Base-by-base conservation (phyloP, 2,329 filamentous ascomycete genomes). In the Calonectria leucothoes region DNA sequence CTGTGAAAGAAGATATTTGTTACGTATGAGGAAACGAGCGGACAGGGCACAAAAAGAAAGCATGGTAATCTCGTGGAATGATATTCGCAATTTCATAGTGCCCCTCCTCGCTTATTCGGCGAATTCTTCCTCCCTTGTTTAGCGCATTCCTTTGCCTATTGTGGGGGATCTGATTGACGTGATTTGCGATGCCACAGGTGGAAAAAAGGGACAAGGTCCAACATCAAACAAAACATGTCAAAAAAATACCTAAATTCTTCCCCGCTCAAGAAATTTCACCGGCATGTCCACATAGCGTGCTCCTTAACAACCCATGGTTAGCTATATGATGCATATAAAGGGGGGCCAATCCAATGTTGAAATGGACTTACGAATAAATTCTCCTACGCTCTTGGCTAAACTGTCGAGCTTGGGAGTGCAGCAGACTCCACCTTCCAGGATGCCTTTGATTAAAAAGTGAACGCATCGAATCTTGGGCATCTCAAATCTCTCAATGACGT, bases 161-260 rank as follows among this genome's bases (percentile, higher is more conserved):
- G 55, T 11, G 55, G 55, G 55, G 55, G 55, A 61, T 61, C 55
- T n/a, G 55, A 61, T 61, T 27, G 33, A 61, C 55, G 55, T 23
- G 33, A 61, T 29, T 61, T 5, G 33, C 55, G 20, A 61, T 25
- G 35, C 55, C 23, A 17, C 17, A 61, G n/a, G 37, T 39, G 55
- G 55, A 39, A 61, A 23, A 33, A 39, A 33, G 14, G n/a, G 39
- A 61, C 55, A 37, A 29, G 23, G 35, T 20, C 17, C 33, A 27
- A 23, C 39, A 59, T 6, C 31, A 12, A 59, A 14, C 23, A 59
- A 33, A 37, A 15, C 20, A 37, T 5, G 17, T n/a, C n/a, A n/a
- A 42, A 42, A 15, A 45, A 5, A 8, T 4, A 45, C 11, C 42
- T 45, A 45, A 23, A 45, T 45, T 23, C n/a, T 45, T 45, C 42